phyloP scores from a whole-genome alignment of 257 asterid species.

The Nicotiana knightiana region DNA sequence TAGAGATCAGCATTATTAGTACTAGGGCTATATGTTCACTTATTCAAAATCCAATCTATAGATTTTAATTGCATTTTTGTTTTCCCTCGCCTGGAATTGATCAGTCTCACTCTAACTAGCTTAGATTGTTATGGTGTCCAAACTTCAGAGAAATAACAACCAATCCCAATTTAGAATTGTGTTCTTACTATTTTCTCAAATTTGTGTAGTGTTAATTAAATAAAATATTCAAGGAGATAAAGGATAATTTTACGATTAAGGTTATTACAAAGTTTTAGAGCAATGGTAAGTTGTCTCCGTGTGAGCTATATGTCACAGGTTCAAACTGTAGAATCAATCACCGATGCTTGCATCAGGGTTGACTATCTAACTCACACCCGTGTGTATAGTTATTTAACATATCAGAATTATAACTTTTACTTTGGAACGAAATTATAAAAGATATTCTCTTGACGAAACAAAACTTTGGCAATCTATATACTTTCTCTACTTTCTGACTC shows the following conservation, averaged over 20 bases:
- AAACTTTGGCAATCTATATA: too few species aligned
- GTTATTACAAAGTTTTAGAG: too few species aligned
- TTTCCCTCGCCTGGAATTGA: background rate
- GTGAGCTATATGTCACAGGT: too few species aligned
- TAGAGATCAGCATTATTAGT: background rate
- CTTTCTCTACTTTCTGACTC: too few species aligned
- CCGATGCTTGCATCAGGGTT: too few species aligned
- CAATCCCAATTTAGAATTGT: background rate
- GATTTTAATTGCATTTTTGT: background rate
- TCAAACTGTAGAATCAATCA: too few species aligned
- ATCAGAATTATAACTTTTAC: too few species aligned
- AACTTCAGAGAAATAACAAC: background rate
- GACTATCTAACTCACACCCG: too few species aligned
- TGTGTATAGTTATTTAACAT: too few species aligned
- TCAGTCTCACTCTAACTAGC: background rate
- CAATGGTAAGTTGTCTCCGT: too few species aligned
- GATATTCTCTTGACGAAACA: too few species aligned
- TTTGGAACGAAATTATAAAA: too few species aligned
- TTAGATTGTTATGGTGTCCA: background rate
- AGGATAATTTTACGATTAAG: background rate
- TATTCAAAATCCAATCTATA: background rate
- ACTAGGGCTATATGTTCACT: background rate
- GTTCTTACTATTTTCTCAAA: background rate
- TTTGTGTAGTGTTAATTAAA: background rate
- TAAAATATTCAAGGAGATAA: background rate